Conservation (phyloP, 768 basidiomycete genomes). For the Termitomyces sp. region DNA sequence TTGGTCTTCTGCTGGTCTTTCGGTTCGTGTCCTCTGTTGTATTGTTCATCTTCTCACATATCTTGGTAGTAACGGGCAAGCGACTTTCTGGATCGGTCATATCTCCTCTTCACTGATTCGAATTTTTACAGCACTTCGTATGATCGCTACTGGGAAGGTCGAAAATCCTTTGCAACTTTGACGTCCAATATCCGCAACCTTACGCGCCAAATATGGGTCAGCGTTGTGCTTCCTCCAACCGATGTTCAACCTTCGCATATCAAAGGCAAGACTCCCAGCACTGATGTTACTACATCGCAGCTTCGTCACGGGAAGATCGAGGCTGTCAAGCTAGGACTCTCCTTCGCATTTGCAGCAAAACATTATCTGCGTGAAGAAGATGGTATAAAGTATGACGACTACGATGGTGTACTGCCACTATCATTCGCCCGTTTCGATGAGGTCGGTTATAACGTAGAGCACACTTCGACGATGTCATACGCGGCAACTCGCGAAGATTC, state of each 20-base stretch:
- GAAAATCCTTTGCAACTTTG: conserved; percentile 75
- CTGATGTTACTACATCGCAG: conserved; percentile 43
- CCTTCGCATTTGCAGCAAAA: conserved; percentile 72
- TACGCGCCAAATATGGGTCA: conserved; percentile 74
- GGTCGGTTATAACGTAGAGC: conserved; percentile 32
- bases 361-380: conserved; percentile 85
- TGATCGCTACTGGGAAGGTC: conserved; percentile 84
- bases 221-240: conserved; percentile 59
- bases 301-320: conserved; percentile 66
- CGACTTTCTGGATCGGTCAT: background rate
- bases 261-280: conserved; percentile 49
- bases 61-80: conserved; percentile 58
- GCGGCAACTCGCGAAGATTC: conserved; percentile 32
- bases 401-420: conserved; percentile 58
- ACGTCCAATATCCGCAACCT: conserved; percentile 75
- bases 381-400: conserved; percentile 66
- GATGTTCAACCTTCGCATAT: conserved; percentile 35
- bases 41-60: background rate
- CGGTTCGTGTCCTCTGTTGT: conserved; percentile 41
- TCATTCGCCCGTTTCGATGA: conserved; percentile 49
- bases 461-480: conserved; percentile 31
- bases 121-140: conserved; percentile 61
- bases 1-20: conserved; percentile 86
- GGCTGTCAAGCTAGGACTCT: conserved; percentile 59
- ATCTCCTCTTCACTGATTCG: background rate